A percentile compares a stretch with the other conserved stretches of the same genome.
Conservation (phyloP, 768 basidiomycete species). For the Glaciozyma martinii region DNA sequence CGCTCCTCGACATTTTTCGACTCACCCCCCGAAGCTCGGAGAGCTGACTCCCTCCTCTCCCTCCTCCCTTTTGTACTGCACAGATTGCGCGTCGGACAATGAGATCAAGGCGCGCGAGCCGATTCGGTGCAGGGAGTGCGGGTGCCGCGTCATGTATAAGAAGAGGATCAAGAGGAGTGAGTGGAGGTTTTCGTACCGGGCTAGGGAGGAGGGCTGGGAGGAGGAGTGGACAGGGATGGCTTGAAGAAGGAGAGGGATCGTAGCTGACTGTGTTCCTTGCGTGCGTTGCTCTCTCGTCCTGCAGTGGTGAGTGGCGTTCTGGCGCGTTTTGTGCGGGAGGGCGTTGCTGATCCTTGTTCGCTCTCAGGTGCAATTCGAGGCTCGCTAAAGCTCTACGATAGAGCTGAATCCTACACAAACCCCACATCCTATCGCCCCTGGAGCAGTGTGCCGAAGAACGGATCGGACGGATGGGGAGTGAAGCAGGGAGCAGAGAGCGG, state of each 20-base stretch:
- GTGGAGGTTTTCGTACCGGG: slow-evolving; percentile 35
- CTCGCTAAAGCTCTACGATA: slow-evolving; percentile 47
- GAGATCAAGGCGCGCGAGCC: slow-evolving; percentile 84
- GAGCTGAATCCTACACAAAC: background rate
- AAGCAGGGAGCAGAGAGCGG: background rate
- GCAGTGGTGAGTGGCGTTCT: slow-evolving; percentile 18
- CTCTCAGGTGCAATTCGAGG: slow-evolving; percentile 49
- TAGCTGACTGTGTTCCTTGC: background rate
- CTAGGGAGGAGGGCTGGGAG: too few relatives aligned
- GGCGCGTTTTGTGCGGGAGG: background rate
- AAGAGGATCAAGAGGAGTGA: slow-evolving; percentile 86
- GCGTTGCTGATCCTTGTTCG: background rate
- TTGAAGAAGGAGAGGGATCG: background rate
- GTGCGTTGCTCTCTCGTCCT: background rate
- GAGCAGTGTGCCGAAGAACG: background rate
- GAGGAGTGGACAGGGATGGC: background rate
- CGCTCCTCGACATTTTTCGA: slow-evolving; percentile 23
- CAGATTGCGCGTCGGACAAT: slow-evolving; percentile 88
- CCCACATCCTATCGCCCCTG: too few relatives aligned
- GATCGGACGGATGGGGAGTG: background rate
- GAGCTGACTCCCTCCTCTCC: background rate
- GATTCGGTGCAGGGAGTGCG: slow-evolving; percentile 91
- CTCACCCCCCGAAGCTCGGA: background rate
- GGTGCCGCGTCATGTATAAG: slow-evolving; percentile 98
- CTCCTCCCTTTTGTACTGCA: background rate